Evolutionary conservation across 2,329 filamentous ascomycete genomes (phyloP).

Genomic region (Davidsoniella virescens): DNA sequence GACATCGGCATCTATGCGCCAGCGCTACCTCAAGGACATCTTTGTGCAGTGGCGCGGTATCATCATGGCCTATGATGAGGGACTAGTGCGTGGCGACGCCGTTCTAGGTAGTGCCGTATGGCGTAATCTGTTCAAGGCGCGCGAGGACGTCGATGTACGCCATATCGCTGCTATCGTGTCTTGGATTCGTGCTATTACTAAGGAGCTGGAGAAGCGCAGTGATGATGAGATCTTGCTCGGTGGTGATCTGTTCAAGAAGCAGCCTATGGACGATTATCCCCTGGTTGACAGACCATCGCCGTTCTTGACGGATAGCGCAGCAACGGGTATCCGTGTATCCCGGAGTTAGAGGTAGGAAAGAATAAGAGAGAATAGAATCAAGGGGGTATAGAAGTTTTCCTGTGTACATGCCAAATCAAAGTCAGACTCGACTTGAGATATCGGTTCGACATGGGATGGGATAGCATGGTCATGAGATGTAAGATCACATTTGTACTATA

Average conservation of each 20-base stretch:
- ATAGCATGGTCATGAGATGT: slow-evolving; percentile 1
- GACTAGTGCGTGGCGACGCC: slow-evolving; percentile 58
- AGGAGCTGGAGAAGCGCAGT: slow-evolving; percentile 31
- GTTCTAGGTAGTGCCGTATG: slow-evolving; percentile 71
- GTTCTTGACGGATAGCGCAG: slow-evolving; percentile 10
- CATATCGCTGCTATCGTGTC: slow-evolving; percentile 36
- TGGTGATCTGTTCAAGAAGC: slow-evolving; percentile 29
- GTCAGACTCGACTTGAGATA: too few species aligned
- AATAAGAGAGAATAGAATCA: background rate
- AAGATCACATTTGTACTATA: slow-evolving; percentile 6
- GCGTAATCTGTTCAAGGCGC: slow-evolving; percentile 79
- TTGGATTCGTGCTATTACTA: slow-evolving; percentile 36
- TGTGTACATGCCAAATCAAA: too few species aligned
- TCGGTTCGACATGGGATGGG: too few species aligned
- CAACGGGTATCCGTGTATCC: background rate
- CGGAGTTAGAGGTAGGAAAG: background rate
- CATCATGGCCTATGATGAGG: slow-evolving; percentile 72
- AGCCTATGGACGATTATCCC: slow-evolving; percentile 11
- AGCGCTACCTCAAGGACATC: slow-evolving; percentile 66
- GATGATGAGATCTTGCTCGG: slow-evolving; percentile 27
- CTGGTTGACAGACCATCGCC: slow-evolving; percentile 8
- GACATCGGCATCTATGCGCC: slow-evolving; percentile 39
- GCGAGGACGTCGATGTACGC: slow-evolving; percentile 32
- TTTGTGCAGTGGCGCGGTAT: slow-evolving; percentile 87
- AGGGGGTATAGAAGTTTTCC: background rate